Base-by-base conservation (phyloP, 306 rosid species). In the Quillaja saponaria region DNA sequence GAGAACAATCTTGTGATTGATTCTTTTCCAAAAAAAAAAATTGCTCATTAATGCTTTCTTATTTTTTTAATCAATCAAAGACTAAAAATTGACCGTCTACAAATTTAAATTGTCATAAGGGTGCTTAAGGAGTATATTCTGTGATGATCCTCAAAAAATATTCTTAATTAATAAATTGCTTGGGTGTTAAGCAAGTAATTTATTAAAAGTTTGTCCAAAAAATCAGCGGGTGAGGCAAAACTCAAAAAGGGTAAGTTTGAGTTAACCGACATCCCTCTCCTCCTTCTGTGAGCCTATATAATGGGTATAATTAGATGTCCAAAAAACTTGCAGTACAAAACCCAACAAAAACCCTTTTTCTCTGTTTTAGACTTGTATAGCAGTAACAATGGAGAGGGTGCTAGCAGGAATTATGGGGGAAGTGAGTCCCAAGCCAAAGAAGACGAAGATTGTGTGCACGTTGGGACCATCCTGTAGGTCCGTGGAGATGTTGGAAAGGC, bases 391-490 rank as follows among this genome's bases (percentile, higher is more conserved):
- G 72, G 65, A 67, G 57, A 67, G n/a, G 41, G 21, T 51, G 4
- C 10, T 67, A 12, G 41, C 10, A 3, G 31, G 49, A 33, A 21
- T 5, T 0, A 21, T 3, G 11, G 41, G 41, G 15, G 35, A 1
- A 20, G 17, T 13, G 1, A 13, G 16, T 38, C 6, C 7, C 45
- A 67, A 16, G 65, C 56, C 40, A 7, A 55, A 42, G 64, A 67
- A 66, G 72, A 67, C 72, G 0, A 67, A 67, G 50, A 67, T 67
- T 14, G 64, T 67, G 25, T 67, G 65, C 65, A 67, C 72, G 6
- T 15, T 67, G 49, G 72, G 72, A 56, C 72, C 65, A 3, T 34
- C 72, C 1, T 55, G 52, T n/a, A 34, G 65, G 34, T 56, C 72
- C 0, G 58, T 67, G 33, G 41, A 57, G 13, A 56, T 56, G 58